Evolutionary conservation across 208 protist genomes (phyloP), one percentile per base, ranked within the genome.

Genomic region (Acanthamoeba castellanii): DNA sequence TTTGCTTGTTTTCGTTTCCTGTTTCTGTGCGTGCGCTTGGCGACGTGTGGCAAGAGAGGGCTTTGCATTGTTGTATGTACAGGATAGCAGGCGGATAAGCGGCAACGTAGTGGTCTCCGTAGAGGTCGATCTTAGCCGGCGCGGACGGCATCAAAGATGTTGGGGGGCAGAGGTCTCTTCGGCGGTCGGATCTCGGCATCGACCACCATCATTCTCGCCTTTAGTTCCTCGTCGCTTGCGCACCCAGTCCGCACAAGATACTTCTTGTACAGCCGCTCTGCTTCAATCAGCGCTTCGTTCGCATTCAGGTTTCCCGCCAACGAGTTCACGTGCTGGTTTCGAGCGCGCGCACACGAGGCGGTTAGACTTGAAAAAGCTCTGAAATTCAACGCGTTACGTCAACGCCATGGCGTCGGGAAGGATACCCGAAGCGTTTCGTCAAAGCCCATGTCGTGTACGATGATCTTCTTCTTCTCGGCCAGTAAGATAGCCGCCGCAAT

Each of bases 191-290:
- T 85, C 45, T 85, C 45, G 20, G 78, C 78, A 34, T 85, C 78
- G 47, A 85, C 47, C 45, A 50, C 45, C 42, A 85, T 52, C 78
- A 85, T 85, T 18, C 78, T 22, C 47, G 42, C 47, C n/a, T 85
- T 85, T 5, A 85, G 42, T 18, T 85, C 78, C 47, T 85, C 78
- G 25, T 85, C 78, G 47, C 30, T 59, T 8, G 47, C 27, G 11
- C 42, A 85, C 14, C 57, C 47, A 20, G 78, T 85, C 34, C 78
- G 37, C 45, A 85, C 13, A 34, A 85, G 78, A 57, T 85, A 85
- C 78, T 85, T 85, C 78, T 85, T 85, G 47, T 85, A 85, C 27
- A 85, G 45, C 42, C 78, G 78, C 45, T 85, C 78, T 9, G 78
- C 78, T 85, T 85, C 78, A 45, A 85, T 85, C 0, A 85, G 47